Evolutionary conservation across 2,329 filamentous ascomycete species (phyloP).

Genomic region (Trichothecium sympodiale): DNA sequence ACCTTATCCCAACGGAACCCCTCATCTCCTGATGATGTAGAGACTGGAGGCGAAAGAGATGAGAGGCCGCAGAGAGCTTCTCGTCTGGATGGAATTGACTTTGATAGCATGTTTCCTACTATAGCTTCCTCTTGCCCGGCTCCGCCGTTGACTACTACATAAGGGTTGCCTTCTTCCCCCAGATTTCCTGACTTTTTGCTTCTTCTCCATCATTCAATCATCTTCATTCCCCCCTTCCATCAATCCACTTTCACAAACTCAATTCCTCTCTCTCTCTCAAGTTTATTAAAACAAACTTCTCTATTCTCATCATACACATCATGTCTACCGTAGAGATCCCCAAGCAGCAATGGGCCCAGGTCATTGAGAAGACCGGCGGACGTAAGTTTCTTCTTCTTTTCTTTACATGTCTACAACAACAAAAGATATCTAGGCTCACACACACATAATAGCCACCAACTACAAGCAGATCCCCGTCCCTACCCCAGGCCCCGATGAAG

Average conservation of each 20-base stretch:
- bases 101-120: too few relatives aligned
- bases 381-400: constrained; percentile 31
- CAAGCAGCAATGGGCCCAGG: constrained; percentile 80
- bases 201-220: constrained; percentile 1
- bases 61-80: too few relatives aligned
- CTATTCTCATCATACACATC: too few relatives aligned
- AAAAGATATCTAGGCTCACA: neutral
- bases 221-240: neutral
- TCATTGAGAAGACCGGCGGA: constrained; percentile 71
- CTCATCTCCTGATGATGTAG: too few relatives aligned
- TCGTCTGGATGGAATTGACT: too few relatives aligned
- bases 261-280: too few relatives aligned
- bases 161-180: neutral
- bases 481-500: constrained; percentile 76
- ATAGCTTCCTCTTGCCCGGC: too few relatives aligned
- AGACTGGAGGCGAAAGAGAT: too few relatives aligned
- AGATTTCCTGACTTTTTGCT: neutral
- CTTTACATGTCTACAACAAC: neutral
- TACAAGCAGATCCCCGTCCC: constrained; percentile 77
- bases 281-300: too few relatives aligned
- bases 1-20: too few relatives aligned
- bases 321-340: constrained; percentile 46
- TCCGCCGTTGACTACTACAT: neutral
- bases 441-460: constrained; percentile 36
- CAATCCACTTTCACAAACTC: too few relatives aligned